Base-by-base conservation (phyloP, 2,329 filamentous ascomycete species). In the Pyrenophora seminiperda region DNA sequence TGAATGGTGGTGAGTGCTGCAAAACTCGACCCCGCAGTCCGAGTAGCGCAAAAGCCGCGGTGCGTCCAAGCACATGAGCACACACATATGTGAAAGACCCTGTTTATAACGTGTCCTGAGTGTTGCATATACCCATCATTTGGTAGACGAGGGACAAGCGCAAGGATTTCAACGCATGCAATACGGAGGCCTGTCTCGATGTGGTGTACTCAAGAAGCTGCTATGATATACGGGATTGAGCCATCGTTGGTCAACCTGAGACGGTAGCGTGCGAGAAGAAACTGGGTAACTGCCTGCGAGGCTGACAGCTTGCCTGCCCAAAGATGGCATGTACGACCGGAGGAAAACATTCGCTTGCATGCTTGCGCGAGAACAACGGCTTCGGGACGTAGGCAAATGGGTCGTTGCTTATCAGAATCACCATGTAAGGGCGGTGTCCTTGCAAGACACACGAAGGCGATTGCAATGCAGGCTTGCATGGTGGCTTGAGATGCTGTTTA, bases 261-360 rank as follows among this genome's bases (percentile, higher is more conserved):
- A 65, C 63, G 54, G 53, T 59, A 59, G 62, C 54, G 58, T 15
- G 41, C 40, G 22, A 24, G 7, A n/a, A 14, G 32, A 46, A 42
- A 32, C 34, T 34, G 19, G 7, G 27, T 14, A 20, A 41, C 18
- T 19, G 22, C 22, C 13, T 27, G 24, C 2, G 24, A 27, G 24
- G 24, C 24, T 27, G 24, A 3, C 24, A 11, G 13, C 7, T 10
- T 27, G 24, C 24, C 24, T 1, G 4, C 3, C 32, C 32, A 34
- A 34, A 15, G 18, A 11, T 34, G 13, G 9, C 24, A 27, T 27
- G 37, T 13, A 27, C 24, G 24, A 27, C 24, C 24, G 24, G 24
- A 27, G 13, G 24, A 27, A 27, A 9, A 27, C 10, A 27, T 11
- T 27, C 24, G 24, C 24, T 27, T 27, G 24, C 24, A 27, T n/a